phyloP scores from a whole-genome alignment of 768 basidiomycete species.

The Phylloporus arenicola region DNA sequence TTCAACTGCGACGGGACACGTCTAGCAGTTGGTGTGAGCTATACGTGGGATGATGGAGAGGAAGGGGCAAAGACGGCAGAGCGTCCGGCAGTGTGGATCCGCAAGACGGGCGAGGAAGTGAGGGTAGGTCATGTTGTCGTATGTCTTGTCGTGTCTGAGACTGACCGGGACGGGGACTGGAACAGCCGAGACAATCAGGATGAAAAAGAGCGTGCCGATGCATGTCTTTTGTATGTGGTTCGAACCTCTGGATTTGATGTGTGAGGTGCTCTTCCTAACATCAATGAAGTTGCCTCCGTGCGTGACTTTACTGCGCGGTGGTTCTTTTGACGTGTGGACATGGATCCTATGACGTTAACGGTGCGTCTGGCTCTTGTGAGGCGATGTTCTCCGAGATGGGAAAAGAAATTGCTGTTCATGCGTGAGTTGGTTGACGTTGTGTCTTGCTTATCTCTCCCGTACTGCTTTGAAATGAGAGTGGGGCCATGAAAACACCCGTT shows the following conservation, averaged over 20 bases:
- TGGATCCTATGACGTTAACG: neutral
- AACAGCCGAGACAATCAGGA: slow-evolving; percentile 21
- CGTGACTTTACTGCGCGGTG: neutral
- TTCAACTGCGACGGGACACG: slow-evolving; percentile 82
- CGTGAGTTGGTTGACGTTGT: neutral
- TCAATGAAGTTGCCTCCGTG: neutral
- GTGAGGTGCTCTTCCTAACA: neutral
- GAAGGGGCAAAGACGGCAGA: slow-evolving; percentile 61
- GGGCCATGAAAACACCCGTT: neutral
- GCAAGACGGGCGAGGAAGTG: slow-evolving; percentile 70
- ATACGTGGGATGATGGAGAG: slow-evolving; percentile 89
- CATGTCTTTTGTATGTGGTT: neutral
- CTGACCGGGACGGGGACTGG: neutral
- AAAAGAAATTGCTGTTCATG: neutral
- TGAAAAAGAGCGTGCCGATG: neutral
- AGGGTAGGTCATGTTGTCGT: slow-evolving; percentile 43
- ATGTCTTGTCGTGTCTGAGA: neutral
- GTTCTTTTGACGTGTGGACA: neutral
- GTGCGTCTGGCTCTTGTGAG: neutral
- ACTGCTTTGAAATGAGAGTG: neutral
- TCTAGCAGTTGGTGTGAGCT: slow-evolving; percentile 79
- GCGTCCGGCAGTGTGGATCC: slow-evolving; percentile 55
- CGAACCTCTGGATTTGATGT: neutral
- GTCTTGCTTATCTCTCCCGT: neutral
- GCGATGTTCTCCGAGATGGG: neutral